Percentiles rank a stretch among this genome's conserved stretches.
phyloP scores from a whole-genome alignment of 495 filamentous ascomycete species.

The Penicillium simplicissimum region DNA sequence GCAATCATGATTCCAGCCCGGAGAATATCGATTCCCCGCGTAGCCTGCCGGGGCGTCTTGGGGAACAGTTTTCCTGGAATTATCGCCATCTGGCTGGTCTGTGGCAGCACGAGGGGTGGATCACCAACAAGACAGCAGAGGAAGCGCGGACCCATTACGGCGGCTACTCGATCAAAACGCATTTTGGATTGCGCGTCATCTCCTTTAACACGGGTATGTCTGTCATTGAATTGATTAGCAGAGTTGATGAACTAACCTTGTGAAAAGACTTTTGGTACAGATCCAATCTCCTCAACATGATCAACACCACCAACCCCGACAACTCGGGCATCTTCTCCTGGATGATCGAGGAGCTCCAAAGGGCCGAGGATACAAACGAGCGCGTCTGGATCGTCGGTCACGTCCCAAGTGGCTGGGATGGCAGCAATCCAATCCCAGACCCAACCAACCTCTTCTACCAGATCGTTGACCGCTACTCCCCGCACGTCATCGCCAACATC shows the following conservation, averaged over 20 bases:
- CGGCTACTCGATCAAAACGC: constrained; percentile 52
- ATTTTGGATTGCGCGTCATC: constrained; percentile 51
- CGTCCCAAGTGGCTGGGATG: constrained; percentile 54
- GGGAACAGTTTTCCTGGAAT: constrained; percentile 58
- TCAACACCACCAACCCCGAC: constrained; percentile 52
- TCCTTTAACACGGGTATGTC: constrained; percentile 53
- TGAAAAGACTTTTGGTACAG: constrained; percentile 53
- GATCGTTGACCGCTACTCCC: constrained; percentile 57
- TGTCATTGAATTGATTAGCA: background rate
- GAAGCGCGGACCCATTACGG: constrained; percentile 52
- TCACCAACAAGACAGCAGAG: constrained; percentile 38
- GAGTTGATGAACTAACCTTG: constrained; percentile 17
- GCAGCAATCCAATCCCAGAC: constrained; percentile 48
- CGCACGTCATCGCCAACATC: constrained; percentile 55
- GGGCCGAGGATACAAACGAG: constrained; percentile 51
- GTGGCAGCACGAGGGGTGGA: constrained; percentile 56
- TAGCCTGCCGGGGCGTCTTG: constrained; percentile 51
- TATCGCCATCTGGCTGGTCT: constrained; percentile 53
- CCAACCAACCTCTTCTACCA: constrained; percentile 57
- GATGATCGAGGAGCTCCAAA: constrained; percentile 53
- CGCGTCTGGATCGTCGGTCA: constrained; percentile 59
- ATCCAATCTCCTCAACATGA: constrained; percentile 46
- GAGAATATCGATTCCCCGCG: constrained; percentile 52
- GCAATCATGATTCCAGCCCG: constrained; percentile 59
- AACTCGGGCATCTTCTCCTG: constrained; percentile 52